phyloP scores from a whole-genome alignment of 225 moss, liverwort and hornwort genomes.

The Rhytidiadelphus loreus region DNA sequence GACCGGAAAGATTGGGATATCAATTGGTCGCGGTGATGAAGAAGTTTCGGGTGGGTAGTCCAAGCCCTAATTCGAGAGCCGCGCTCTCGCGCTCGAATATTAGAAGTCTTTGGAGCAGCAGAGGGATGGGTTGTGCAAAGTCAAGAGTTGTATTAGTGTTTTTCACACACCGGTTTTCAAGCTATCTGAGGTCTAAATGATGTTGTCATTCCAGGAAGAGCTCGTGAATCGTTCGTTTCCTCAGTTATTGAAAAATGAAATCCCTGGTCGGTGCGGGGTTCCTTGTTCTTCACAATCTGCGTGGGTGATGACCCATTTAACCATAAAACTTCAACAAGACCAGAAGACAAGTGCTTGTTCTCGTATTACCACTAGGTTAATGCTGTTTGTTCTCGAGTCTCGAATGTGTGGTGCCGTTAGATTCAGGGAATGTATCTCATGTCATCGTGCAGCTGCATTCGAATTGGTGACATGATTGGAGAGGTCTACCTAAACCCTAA shows the following conservation, averaged over 20 bases:
- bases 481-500: too few species aligned
- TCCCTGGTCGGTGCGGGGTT: background rate
- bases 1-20: too few species aligned
- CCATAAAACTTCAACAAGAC: background rate
- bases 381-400: background rate
- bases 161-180: background rate
- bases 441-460: too few species aligned
- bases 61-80: background rate
- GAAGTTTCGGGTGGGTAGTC: too few species aligned
- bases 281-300: background rate
- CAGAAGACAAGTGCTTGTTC: background rate
- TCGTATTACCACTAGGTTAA: background rate
- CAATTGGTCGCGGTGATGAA: background rate
- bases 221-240: background rate
- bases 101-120: background rate
- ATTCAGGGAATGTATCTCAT: too few species aligned
- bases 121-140: background rate
- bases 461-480: too few species aligned
- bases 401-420: too few species aligned
- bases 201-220: background rate
- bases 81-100: background rate
- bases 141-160: too few species aligned
- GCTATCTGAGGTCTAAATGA: background rate
- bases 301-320: background rate
- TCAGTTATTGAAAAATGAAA: background rate